A percentile compares a stretch with the other conserved stretches of the same genome.
Conservation (phyloP, 2,329 filamentous ascomycete genomes). For the Fusarium heterosporum region DNA sequence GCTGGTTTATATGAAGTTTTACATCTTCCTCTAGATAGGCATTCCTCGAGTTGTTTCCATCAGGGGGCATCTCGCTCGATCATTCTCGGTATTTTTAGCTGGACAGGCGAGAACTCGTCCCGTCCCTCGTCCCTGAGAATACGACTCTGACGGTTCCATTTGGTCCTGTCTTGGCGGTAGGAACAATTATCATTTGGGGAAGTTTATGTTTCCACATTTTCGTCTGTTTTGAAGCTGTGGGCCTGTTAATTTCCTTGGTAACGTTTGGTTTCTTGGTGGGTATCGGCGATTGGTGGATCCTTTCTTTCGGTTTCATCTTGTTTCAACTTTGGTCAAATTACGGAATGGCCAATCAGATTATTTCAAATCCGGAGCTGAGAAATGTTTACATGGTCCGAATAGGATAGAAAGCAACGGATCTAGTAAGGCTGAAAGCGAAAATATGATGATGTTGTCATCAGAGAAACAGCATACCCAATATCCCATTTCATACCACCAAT, state of each 20-base stretch:
- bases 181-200: not conserved
- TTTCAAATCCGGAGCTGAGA: not conserved
- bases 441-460: no score
- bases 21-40: not conserved
- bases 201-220: slow-evolving; percentile 1
- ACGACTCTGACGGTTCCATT: not conserved
- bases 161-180: not conserved
- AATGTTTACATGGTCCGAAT: no score
- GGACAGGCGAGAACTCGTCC: not conserved
- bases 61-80: no score
- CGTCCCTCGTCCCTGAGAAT: not conserved
- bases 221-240: not conserved
- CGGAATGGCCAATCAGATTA: not conserved
- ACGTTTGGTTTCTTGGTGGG: slow-evolving; percentile 20
- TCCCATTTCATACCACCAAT: no score
- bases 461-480: no score
- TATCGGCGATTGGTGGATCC: not conserved
- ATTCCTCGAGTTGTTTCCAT: not conserved
- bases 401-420: no score
- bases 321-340: slow-evolving; percentile 1
- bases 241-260: slow-evolving; percentile 4
- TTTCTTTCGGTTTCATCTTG: slow-evolving; percentile 6
- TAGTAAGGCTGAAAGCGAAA: no score
- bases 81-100: not conserved
- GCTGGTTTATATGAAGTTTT: slow-evolving; percentile 3